These are phyloP conservation scores for Herpotrichia juniperi DNA, from an alignment of 2,329 filamentous ascomycete genomes.

Conservation along the genomic window DNA sequence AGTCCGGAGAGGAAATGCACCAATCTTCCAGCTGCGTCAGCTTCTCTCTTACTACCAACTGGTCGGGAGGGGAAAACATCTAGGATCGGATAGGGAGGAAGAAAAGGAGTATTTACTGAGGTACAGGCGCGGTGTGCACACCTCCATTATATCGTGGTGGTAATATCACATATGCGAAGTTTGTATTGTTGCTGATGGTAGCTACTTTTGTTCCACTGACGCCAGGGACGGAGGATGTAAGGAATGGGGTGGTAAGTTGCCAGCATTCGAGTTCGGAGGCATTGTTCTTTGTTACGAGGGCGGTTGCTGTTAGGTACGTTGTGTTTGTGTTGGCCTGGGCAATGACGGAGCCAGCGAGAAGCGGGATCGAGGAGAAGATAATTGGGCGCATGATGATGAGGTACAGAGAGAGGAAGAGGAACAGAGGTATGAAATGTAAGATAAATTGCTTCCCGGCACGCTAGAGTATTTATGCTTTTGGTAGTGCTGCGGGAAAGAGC, in stretches of 20 bases:
- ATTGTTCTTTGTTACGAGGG: constrained; percentile 40
- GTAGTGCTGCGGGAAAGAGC: too few relatives aligned
- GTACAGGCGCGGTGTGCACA: constrained; percentile 38
- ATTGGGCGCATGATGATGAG: constrained; percentile 3
- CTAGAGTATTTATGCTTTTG: too few relatives aligned
- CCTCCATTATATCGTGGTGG: constrained; percentile 42
- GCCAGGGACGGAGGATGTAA: constrained; percentile 31
- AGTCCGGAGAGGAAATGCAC: constrained; percentile 42
- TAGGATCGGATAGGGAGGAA: neutral
- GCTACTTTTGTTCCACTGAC: constrained; percentile 26
- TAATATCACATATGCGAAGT: constrained; percentile 36
- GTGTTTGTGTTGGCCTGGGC: constrained; percentile 20
- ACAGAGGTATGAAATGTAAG: neutral
- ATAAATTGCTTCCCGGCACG: too few relatives aligned
- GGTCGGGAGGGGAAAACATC: neutral
- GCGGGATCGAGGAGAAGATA: neutral
- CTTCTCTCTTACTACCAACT: neutral
- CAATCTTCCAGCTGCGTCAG: constrained; percentile 19
- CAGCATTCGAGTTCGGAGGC: constrained; percentile 43
- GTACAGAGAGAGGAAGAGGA: neutral
- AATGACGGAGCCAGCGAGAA: neutral
- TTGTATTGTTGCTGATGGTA: constrained; percentile 27
- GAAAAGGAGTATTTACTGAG: constrained; percentile 25
- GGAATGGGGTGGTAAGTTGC: constrained; percentile 35
- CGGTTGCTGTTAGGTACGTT: constrained; percentile 37